Conservation (phyloP, 116 monocot species). For the Cymodocea nodosa region DNA sequence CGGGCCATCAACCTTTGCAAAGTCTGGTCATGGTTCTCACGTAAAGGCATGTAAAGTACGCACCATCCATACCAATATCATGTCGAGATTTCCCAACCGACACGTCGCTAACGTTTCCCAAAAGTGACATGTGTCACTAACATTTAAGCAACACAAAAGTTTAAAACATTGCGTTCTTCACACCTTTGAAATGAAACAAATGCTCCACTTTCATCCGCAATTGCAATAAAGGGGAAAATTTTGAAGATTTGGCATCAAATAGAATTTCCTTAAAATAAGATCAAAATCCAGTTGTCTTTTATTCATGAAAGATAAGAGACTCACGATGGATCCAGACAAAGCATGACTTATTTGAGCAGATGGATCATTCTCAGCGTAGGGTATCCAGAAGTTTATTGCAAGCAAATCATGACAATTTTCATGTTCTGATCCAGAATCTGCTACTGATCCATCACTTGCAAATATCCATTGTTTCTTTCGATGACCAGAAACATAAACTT, state of each 20-base stretch:
- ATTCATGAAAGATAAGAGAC: slow-evolving; percentile 9
- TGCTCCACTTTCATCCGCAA: neutral
- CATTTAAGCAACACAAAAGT: no score
- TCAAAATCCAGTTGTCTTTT: neutral
- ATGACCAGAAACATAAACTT: slow-evolving; percentile 35
- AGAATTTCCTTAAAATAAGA: neutral
- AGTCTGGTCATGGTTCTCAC: no score
- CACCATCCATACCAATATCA: no score
- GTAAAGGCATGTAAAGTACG: no score
- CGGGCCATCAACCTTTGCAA: no score
- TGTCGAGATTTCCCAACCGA: no score
- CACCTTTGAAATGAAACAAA: neutral
- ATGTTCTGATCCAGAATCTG: slow-evolving; percentile 12
- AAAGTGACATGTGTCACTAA: no score
- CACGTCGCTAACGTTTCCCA: no score
- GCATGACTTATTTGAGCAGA: slow-evolving; percentile 31
- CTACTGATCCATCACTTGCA: slow-evolving; percentile 56
- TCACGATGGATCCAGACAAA: slow-evolving; percentile 57
- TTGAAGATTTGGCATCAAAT: neutral
- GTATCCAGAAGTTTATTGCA: slow-evolving; percentile 57
- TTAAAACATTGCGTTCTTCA: no score
- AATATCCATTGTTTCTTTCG: slow-evolving; percentile 95
- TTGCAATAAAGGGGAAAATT: neutral
- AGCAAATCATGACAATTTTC: slow-evolving; percentile 38
- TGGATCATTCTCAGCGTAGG: slow-evolving; percentile 33